phyloP scores from a whole-genome alignment of 129 eudicot genomes.

The Arctium lappa region DNA sequence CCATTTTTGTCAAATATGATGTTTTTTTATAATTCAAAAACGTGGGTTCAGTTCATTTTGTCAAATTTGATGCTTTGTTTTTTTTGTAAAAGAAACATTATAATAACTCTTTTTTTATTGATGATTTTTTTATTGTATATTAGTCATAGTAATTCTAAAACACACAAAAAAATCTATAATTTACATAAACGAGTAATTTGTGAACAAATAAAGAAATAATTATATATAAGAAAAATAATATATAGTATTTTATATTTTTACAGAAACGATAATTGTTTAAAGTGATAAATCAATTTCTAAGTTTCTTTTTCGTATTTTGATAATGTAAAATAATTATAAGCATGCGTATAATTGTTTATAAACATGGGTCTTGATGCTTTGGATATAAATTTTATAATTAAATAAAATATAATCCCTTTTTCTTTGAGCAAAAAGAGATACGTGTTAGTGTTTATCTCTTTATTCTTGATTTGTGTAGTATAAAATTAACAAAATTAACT shows the following conservation, averaged over 20 bases:
- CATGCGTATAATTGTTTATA: conserved; percentile 35
- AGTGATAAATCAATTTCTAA: not conserved
- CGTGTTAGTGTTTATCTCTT: conserved; percentile 22
- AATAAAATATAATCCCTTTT: conserved; percentile 3
- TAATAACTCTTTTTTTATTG: not conserved
- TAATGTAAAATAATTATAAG: conserved; percentile 28
- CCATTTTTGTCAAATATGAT: conserved; percentile 15
- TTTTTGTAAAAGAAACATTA: not conserved
- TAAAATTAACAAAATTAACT: not conserved
- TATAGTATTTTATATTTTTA: not conserved
- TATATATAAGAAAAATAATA: too few relatives aligned
- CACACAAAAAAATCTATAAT: not conserved
- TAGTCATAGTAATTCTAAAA: too few relatives aligned
- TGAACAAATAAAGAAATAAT: not conserved
- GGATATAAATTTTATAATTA: not conserved
- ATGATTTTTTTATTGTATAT: not conserved
- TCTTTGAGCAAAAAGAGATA: conserved; percentile 32
- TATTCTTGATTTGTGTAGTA: conserved; percentile 19
- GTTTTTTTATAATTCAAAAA: conserved; percentile 9
- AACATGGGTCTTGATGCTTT: conserved; percentile 33
- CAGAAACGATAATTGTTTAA: not conserved
- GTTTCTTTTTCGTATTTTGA: not conserved
- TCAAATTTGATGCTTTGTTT: not conserved
- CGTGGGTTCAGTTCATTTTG: conserved; percentile 14
- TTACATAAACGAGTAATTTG: not conserved